A percentile compares a stretch with the other conserved stretches of the same genome.
These are phyloP conservation scores for Trichoderma simmonsii DNA, from an alignment of 2,329 filamentous ascomycete genomes.

Conservation along the genomic window DNA sequence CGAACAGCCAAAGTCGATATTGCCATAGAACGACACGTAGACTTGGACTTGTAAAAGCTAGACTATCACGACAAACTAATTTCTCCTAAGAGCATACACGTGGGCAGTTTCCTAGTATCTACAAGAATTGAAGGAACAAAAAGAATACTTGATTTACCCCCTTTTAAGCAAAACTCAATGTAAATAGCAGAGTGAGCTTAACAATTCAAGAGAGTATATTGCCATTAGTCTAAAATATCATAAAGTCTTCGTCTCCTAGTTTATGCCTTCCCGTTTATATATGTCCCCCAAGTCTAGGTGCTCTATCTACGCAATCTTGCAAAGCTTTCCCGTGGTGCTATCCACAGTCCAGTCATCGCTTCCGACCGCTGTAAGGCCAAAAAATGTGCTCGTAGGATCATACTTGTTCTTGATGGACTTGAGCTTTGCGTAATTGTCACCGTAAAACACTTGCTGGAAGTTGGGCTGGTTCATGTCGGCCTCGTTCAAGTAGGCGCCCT, in stretches of 20 bases:
- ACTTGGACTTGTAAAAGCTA: background rate
- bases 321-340: background rate
- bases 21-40: too few species aligned
- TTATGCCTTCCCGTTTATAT: background rate
- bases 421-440: slow-evolving; percentile 39
- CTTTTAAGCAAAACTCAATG: background rate
- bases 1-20: too few species aligned
- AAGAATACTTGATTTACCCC: fast-evolving
- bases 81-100: background rate
- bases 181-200: background rate
- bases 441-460: slow-evolving; percentile 42
- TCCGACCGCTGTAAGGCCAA: slow-evolving; percentile 44
- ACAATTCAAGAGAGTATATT: background rate
- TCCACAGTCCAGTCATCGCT: slow-evolving; percentile 34
- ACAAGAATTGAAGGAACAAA: background rate
- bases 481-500: slow-evolving; percentile 42
- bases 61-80: background rate
- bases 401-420: slow-evolving; percentile 45
- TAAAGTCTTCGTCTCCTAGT: background rate
- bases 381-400: slow-evolving; percentile 43
- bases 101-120: background rate
- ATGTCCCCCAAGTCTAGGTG: background rate
- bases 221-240: background rate
- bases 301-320: background rate
- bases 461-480: slow-evolving; percentile 40